A percentile compares a stretch with the other conserved stretches of the same genome.
phyloP scores from a whole-genome alignment of 2,329 filamentous ascomycete genomes.

The Lachnellula cervina region DNA sequence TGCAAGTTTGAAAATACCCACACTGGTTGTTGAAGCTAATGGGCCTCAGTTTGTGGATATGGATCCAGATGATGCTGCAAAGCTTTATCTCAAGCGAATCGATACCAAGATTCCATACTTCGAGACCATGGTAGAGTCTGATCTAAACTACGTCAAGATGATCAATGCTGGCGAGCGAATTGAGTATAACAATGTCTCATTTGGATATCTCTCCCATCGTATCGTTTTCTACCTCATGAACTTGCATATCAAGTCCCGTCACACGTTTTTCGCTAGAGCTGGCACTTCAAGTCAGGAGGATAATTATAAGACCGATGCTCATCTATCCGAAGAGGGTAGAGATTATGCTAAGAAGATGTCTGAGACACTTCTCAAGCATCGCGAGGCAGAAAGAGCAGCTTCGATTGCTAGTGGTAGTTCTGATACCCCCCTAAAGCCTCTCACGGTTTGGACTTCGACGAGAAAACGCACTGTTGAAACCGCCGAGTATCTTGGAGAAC shows the following conservation, averaged over 20 bases:
- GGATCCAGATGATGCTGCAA: conserved; percentile 86
- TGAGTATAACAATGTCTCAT: conserved; percentile 94
- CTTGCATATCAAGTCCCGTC: conserved; percentile 89
- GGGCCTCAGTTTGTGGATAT: conserved; percentile 73
- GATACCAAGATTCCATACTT: conserved; percentile 91
- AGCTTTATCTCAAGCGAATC: conserved; percentile 86
- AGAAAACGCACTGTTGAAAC: conserved; percentile 87
- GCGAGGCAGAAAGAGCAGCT: conserved; percentile 72
- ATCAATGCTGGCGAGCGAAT: conserved; percentile 93
- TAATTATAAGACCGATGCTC: conserved; percentile 86
- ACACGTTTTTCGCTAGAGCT: conserved; percentile 87
- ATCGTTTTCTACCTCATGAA: conserved; percentile 99
- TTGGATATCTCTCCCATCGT: conserved; percentile 92
- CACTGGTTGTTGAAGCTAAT: conserved; percentile 12
- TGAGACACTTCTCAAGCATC: conserved; percentile 74
- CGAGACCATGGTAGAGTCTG: conserved; percentile 90
- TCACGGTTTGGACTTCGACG: conserved; percentile 94
- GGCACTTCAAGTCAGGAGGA: conserved; percentile 85
- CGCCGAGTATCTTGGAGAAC: conserved; percentile 69
- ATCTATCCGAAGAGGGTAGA: conserved; percentile 72
- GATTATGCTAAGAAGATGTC: conserved; percentile 84
- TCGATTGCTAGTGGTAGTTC: conserved; percentile 64
- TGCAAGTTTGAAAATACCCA: conserved; percentile 43
- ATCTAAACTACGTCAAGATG: conserved; percentile 99
- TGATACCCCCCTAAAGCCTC: conserved; percentile 66